These are phyloP conservation scores for Symbiotaphrina buchneri DNA, from an alignment of 495 filamentous ascomycete genomes.

Conservation along the genomic window DNA sequence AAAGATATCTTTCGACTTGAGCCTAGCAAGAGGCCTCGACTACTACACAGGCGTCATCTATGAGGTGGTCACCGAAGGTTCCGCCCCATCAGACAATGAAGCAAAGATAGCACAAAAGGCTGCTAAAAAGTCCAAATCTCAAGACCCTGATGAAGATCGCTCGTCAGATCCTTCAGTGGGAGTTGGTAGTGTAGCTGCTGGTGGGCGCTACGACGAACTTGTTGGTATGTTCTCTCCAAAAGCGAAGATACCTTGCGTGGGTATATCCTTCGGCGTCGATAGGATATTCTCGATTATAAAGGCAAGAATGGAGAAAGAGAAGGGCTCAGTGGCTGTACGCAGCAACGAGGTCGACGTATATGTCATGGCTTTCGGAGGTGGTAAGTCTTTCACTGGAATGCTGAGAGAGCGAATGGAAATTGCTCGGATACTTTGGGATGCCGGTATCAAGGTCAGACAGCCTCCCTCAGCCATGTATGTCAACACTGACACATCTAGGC, in stretches of 20 bases:
- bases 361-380: conserved; percentile 87
- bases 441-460: conserved; percentile 46
- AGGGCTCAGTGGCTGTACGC: conserved; percentile 22
- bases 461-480: background rate
- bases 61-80: conserved; percentile 74
- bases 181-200: conserved; percentile 72
- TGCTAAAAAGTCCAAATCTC: conserved; percentile 16
- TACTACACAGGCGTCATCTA: conserved; percentile 94
- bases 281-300: conserved; percentile 85
- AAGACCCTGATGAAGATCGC: conserved; percentile 50
- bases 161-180: conserved; percentile 65
- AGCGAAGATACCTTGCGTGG: conserved; percentile 71
- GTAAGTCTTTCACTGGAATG: conserved; percentile 65
- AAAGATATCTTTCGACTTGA: conserved; percentile 59
- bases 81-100: conserved; percentile 31
- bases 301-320: conserved; percentile 41
- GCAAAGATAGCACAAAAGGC: conserved; percentile 26
- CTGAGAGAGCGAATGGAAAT: conserved; percentile 63
- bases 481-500: conserved; percentile 27
- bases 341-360: conserved; percentile 65
- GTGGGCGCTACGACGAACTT: conserved; percentile 80
- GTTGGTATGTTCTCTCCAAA: conserved; percentile 85
- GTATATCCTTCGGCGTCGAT: conserved; percentile 87
- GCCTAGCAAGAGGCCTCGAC: conserved; percentile 66
- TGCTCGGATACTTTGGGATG: conserved; percentile 49